A percentile compares a stretch with the other conserved stretches of the same genome.
Conservation (phyloP, 2,329 filamentous ascomycete species). For the Cladosporium sp. region DNA sequence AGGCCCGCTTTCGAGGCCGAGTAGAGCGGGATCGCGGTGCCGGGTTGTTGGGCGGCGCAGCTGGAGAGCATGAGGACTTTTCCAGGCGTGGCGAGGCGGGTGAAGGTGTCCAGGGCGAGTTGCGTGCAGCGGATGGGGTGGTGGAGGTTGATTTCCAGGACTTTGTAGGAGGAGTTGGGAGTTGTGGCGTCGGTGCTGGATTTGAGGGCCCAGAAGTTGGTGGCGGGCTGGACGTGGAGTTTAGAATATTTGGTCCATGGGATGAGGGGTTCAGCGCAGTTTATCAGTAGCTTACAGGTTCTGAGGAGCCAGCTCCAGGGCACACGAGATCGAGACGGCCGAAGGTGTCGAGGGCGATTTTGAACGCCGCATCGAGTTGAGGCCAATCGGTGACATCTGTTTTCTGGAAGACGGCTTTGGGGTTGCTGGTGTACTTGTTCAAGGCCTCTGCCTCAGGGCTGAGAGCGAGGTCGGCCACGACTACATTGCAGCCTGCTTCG, state of each 20-base stretch:
- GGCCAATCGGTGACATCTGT: conserved; percentile 47
- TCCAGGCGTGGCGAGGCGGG: conserved; percentile 10
- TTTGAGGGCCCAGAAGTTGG: conserved; percentile 12
- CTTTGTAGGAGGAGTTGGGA: conserved; percentile 20
- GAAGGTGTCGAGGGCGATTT: conserved; percentile 41
- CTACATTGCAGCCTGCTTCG: conserved; percentile 30
- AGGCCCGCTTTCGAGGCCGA: conserved; percentile 39
- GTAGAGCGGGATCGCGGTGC: conserved; percentile 37
- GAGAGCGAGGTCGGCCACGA: conserved; percentile 41
- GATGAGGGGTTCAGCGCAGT: too few relatives aligned
- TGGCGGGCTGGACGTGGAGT: not conserved
- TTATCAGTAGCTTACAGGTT: conserved; percentile 33
- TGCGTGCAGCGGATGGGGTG: conserved; percentile 43
- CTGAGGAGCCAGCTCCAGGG: conserved; percentile 41
- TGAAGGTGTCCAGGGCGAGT: conserved; percentile 38
- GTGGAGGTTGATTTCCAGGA: conserved; percentile 40
- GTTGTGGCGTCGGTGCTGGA: conserved; percentile 4
- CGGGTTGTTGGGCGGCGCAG: conserved; percentile 37
- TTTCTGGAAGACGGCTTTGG: conserved; percentile 36
- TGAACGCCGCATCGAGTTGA: conserved; percentile 45
- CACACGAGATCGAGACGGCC: conserved; percentile 40
- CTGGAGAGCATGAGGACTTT: conserved; percentile 36
- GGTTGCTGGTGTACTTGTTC: conserved; percentile 8
- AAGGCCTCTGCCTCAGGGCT: conserved; percentile 36
- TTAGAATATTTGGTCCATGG: not conserved